Base-by-base conservation (phyloP, 768 basidiomycete species). In the Cyclocybe cylindracea region DNA sequence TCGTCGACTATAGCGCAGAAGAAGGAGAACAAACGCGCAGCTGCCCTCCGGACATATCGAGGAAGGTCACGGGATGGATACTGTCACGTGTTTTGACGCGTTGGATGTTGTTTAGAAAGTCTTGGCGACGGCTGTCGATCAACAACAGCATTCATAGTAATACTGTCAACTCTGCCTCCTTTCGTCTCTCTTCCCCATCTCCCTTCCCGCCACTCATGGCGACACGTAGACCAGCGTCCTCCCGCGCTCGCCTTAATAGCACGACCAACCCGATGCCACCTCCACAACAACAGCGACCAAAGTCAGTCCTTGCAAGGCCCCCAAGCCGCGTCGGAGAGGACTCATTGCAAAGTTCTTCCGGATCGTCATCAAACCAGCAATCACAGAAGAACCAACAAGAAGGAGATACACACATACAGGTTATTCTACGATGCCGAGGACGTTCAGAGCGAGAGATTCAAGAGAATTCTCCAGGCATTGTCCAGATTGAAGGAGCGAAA, bases 401-500 rank as follows among this genome's bases (percentile, higher is more conserved):
- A 19, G 62, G 75, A 3, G 93, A 90, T 65, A 85, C 84, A 7
- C 92, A 97, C 62, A 98, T 99, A 10, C 89, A 93, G 67, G 96
- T 99, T 13, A 91, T 94, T 8, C 83, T 98, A 41, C 84, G 96
- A 13, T 96, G 91, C 66, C 79, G 96, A 64, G 84, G 84, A 33
- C 86, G 94, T 24, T 94, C 92, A 1, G 83, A 90, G 48, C 84
- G 86, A 51, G 95, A 98, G 69, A 79, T 94, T 3, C 78, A 86
- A 43, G 88, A 92, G 51, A 87, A 86, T 53, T 94, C 94, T 0
- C 91, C 94, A 13, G 89, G 88, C 51, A 94, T 97, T 61, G 86
- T 93, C 53, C 81, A 80, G 41, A 89, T 91, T 1, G 75, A 78
- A 29, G 92, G 92, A 36, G 80, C 93, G 16, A 85, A 86, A 57